Evolutionary conservation across 2,329 filamentous ascomycete genomes (phyloP).

Genomic region (Orbilia oligospora): DNA sequence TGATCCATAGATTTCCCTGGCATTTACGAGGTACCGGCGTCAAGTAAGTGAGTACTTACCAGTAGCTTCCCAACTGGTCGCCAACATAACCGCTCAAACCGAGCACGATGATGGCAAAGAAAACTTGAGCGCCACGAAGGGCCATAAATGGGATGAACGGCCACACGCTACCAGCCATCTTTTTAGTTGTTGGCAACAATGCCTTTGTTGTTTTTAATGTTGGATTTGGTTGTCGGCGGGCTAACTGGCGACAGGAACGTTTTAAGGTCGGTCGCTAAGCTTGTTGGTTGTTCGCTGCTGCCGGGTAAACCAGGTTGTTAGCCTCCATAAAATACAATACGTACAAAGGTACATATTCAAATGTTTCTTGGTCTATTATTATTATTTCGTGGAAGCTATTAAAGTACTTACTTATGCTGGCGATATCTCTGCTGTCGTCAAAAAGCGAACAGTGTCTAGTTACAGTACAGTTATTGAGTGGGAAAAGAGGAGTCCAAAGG

Average conservation of each 20-base stretch:
- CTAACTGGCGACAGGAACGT: background rate
- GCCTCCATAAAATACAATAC: background rate
- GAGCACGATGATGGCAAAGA: slow-evolving; percentile 65
- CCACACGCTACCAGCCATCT: slow-evolving; percentile 50
- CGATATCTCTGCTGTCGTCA: background rate
- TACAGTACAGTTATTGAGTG: background rate
- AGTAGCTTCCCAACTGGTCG: slow-evolving; percentile 9
- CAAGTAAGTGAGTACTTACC: no score
- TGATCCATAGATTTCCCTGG: background rate
- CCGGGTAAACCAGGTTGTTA: slow-evolving; percentile 20
- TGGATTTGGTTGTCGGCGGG: background rate
- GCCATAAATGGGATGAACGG: slow-evolving; percentile 60
- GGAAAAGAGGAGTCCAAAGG: background rate
- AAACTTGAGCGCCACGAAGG: slow-evolving; percentile 64
- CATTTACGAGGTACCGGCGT: background rate
- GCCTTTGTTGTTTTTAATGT: background rate
- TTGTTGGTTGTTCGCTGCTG: slow-evolving; percentile 7
- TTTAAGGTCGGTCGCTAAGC: slow-evolving; percentile 4
- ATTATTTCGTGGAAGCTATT: background rate
- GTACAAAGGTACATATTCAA: background rate
- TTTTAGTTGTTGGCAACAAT: background rate
- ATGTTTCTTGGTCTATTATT: background rate
- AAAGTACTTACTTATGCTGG: background rate
- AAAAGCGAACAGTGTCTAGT: background rate
- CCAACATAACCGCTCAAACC: slow-evolving; percentile 64